Conservation (phyloP, 1,284 basidiomycete species). For the Bjerkandera adusta region DNA sequence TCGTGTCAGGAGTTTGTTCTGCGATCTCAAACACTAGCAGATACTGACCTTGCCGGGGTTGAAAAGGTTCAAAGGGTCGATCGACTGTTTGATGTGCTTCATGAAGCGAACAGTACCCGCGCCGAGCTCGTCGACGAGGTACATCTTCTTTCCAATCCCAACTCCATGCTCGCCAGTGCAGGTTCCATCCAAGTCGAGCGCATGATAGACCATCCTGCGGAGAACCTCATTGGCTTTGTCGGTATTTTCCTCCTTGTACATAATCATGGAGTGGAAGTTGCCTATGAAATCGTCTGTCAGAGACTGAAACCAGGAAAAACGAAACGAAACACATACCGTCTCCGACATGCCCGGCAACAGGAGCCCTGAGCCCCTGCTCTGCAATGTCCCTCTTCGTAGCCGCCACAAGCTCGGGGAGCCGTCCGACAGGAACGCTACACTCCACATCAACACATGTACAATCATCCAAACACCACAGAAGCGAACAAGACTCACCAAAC, state of each 20-base stretch:
- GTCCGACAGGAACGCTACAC: slow-evolving; percentile 82
- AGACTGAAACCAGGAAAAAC: too few relatives aligned
- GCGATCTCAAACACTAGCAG: not conserved
- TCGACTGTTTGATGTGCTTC: slow-evolving; percentile 74
- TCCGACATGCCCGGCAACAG: slow-evolving; percentile 80
- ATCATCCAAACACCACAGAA: not conserved
- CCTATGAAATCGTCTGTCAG: slow-evolving; percentile 30
- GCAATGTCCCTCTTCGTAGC: slow-evolving; percentile 75
- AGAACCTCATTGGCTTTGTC: slow-evolving; percentile 49
- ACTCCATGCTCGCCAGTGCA: slow-evolving; percentile 90
- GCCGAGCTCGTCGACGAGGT: slow-evolving; percentile 76
- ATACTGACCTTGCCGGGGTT: slow-evolving; percentile 79
- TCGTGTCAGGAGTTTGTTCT: not conserved
- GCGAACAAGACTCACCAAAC: slow-evolving; percentile 61
- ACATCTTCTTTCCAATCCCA: slow-evolving; percentile 78
- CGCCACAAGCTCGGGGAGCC: slow-evolving; percentile 71
- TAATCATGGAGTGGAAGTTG: slow-evolving; percentile 55
- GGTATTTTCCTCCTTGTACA: slow-evolving; percentile 64
- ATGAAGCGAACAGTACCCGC: slow-evolving; percentile 81
- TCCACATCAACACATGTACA: not conserved
- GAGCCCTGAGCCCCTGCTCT: slow-evolving; percentile 56
- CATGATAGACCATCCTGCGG: slow-evolving; percentile 67
- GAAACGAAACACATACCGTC: slow-evolving; percentile 56
- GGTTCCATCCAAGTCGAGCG: slow-evolving; percentile 75
- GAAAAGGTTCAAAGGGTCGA: slow-evolving; percentile 79